Evolutionary conservation across 1,284 basidiomycete genomes (phyloP).

Genomic region (Ceratobasidium sp.): DNA sequence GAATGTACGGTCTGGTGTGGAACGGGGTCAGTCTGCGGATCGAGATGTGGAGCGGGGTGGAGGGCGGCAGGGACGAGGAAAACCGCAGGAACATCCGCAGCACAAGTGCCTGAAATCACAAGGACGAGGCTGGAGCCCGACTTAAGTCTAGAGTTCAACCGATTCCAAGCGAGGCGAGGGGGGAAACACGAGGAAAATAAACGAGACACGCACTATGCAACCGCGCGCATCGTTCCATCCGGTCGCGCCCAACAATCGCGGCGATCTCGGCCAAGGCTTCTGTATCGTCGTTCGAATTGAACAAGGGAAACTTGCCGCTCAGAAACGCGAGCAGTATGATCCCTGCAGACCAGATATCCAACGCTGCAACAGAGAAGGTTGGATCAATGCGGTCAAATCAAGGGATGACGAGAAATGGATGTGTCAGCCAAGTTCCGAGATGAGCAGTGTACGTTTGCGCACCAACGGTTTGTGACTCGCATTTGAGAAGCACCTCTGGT

Average conservation of each 20-base stretch:
- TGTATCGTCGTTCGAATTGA: constrained; percentile 94
- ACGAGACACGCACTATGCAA: constrained; percentile 80
- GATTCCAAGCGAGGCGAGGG: background rate
- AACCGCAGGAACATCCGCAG: background rate
- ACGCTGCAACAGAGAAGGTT: constrained; percentile 65
- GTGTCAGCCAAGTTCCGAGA: background rate
- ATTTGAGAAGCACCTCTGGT: constrained; percentile 97
- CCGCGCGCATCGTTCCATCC: constrained; percentile 88
- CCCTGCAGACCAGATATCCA: constrained; percentile 97
- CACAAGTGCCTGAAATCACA: background rate
- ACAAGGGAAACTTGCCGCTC: constrained; percentile 92
- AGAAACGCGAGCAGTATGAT: constrained; percentile 94
- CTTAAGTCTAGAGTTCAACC: background rate
- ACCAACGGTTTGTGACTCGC: constrained; percentile 93
- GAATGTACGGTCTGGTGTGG: constrained; percentile 79
- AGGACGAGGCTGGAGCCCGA: background rate
- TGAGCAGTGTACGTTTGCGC: constrained; percentile 53
- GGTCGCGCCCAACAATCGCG: constrained; percentile 83
- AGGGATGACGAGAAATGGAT: constrained; percentile 32
- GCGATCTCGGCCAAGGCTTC: constrained; percentile 97
- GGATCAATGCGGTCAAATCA: background rate
- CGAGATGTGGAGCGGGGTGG: background rate
- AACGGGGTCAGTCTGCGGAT: background rate
- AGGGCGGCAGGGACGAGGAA: background rate
- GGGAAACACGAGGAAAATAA: background rate